Conservation (phyloP, 495 filamentous ascomycete species). For the Baudoinia panamericana region DNA sequence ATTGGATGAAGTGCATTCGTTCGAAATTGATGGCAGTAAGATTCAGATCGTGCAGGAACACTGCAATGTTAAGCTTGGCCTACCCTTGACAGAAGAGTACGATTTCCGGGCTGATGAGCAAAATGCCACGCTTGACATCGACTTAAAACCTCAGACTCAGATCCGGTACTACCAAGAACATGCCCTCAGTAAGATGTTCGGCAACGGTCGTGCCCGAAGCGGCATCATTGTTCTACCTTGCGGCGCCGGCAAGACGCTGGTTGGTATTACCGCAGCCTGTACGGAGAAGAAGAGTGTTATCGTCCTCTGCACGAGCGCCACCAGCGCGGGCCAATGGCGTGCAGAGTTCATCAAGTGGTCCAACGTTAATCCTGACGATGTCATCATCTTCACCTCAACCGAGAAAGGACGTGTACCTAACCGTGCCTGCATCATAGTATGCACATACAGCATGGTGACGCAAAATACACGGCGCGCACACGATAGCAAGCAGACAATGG, state of each 20-base stretch:
- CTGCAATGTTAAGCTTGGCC: conserved; percentile 64
- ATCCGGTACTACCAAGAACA: conserved; percentile 94
- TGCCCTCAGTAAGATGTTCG: conserved; percentile 97
- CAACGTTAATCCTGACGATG: conserved; percentile 85
- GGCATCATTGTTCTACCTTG: conserved; percentile 97
- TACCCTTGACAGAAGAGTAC: conserved; percentile 89
- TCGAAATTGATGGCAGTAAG: conserved; percentile 65
- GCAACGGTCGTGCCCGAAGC: conserved; percentile 89
- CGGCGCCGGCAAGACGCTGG: conserved; percentile 91
- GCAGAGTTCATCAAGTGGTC: conserved; percentile 96
- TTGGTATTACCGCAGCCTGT: conserved; percentile 92
- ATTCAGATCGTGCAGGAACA: conserved; percentile 82
- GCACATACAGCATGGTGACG: conserved; percentile 96
- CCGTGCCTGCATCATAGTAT: conserved; percentile 89
- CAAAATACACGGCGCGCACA: conserved; percentile 74
- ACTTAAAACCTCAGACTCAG: conserved; percentile 67
- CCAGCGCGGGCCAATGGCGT: conserved; percentile 96
- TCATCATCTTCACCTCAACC: conserved; percentile 90
- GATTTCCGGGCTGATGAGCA: conserved; percentile 88
- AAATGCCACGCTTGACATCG: conserved; percentile 85
- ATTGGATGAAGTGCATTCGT: conserved; percentile 79
- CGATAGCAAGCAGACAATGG: conserved; percentile 95
- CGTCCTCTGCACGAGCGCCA: conserved; percentile 89
- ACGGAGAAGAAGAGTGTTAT: conserved; percentile 95
- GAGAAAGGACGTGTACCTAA: conserved; percentile 80